Evolutionary conservation across 768 basidiomycete genomes (phyloP).

Genomic region (Leucosporidium scottii): DNA sequence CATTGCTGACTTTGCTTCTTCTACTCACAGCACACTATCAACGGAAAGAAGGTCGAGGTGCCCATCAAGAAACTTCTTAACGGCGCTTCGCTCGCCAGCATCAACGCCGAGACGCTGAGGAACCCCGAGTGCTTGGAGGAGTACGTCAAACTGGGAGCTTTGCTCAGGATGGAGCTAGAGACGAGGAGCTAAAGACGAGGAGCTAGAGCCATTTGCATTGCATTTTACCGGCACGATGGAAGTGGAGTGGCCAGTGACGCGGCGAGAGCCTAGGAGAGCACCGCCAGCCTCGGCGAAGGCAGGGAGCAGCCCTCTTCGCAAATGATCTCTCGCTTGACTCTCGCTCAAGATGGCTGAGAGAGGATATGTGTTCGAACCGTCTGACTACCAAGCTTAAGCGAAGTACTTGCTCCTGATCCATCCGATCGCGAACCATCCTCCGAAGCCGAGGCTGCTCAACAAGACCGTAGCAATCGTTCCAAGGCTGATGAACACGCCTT

Average conservation of each 20-base stretch:
- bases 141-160: conserved; percentile 50
- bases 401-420: background rate
- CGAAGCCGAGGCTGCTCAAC: background rate
- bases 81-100: conserved; percentile 59
- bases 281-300: no score
- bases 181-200: no score
- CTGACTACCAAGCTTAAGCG: no score
- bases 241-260: no score
- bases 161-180: conserved; percentile 49
- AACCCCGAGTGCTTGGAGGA: conserved; percentile 65
- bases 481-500: conserved; percentile 1
- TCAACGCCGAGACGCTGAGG: conserved; percentile 64
- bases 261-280: no score
- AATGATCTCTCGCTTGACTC: no score
- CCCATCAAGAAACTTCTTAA: conserved; percentile 60
- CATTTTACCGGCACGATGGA: no score
- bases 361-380: no score
- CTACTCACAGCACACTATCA: conserved; percentile 61
- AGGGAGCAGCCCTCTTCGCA: no score
- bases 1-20: background rate
- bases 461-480: background rate
- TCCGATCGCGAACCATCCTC: background rate
- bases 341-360: no score
- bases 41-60: conserved; percentile 73
- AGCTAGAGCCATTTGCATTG: no score